Evolutionary conservation across 345 rosid species (phyloP).

Genomic region (Hypericum perforatum): DNA sequence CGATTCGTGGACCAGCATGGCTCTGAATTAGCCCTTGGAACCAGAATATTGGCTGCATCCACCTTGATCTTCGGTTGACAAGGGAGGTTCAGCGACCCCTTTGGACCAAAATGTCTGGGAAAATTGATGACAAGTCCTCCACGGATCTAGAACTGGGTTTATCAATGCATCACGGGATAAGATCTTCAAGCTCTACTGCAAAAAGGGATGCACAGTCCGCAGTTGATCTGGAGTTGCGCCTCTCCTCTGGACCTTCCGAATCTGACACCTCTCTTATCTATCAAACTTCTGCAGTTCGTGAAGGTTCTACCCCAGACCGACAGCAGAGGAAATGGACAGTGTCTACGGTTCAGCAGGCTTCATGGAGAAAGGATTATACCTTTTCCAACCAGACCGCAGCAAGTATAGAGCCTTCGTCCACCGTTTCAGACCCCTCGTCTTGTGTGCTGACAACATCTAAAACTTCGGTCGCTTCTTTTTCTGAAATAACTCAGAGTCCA

Average conservation of each 20-base stretch:
- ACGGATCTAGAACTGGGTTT: slow-evolving; percentile 79
- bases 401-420: slow-evolving; percentile 22
- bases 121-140: slow-evolving; percentile 79
- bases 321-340: slow-evolving; percentile 33
- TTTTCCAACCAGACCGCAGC: slow-evolving; percentile 31
- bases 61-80: slow-evolving; percentile 81
- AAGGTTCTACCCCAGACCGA: slow-evolving; percentile 38
- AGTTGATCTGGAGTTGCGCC: slow-evolving; percentile 73
- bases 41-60: slow-evolving; percentile 30
- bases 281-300: slow-evolving; percentile 28
- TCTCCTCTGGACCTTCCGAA: slow-evolving; percentile 54
- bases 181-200: slow-evolving; percentile 20
- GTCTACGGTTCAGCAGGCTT: slow-evolving; percentile 29
- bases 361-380: slow-evolving; percentile 29
- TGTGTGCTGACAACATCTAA: slow-evolving; percentile 43
- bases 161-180: slow-evolving; percentile 68
- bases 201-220: slow-evolving; percentile 32
- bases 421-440: slow-evolving; percentile 51
- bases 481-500: slow-evolving; percentile 57
- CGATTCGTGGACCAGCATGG: slow-evolving; percentile 35
- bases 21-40: slow-evolving; percentile 59
- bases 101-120: slow-evolving; percentile 63
- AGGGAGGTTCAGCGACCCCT: slow-evolving; percentile 73
- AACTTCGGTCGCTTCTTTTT: slow-evolving; percentile 76
- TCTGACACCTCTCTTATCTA: slow-evolving; percentile 53